Conservation (phyloP, 2,329 filamentous ascomycete species). For the Beauveria medogensis region DNA sequence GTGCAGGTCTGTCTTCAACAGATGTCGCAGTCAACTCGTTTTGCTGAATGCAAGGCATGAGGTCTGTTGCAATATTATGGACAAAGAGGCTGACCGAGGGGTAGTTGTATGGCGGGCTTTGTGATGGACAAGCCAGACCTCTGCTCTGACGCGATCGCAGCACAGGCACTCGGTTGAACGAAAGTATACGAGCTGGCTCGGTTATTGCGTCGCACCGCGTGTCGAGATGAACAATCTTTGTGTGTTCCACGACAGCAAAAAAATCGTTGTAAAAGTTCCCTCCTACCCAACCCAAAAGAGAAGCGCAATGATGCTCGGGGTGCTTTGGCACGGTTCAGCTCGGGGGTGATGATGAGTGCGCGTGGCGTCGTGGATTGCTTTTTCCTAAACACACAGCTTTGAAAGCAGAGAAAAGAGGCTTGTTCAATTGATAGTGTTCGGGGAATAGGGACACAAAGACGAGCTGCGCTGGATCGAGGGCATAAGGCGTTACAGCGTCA, state of each 20-base stretch:
- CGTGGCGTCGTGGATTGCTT: not conserved
- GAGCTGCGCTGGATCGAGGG: not conserved
- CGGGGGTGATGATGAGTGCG: not conserved
- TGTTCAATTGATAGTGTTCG: not conserved
- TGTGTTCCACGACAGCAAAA: not conserved
- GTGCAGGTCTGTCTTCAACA: conserved; percentile 3
- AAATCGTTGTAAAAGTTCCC: not conserved
- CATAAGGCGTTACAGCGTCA: not conserved
- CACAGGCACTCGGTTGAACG: not conserved
- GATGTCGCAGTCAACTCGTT: conserved; percentile 1
- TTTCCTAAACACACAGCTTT: not conserved
- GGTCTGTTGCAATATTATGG: not conserved
- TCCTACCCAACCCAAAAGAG: conserved; percentile 5
- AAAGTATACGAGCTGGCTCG: conserved; percentile 6
- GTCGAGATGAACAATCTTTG: not conserved
- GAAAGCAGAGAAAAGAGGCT: not conserved
- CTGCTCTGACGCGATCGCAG: not conserved
- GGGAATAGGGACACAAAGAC: not conserved
- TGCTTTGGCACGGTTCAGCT: not conserved
- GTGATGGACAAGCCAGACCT: not conserved
- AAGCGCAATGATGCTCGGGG: not conserved
- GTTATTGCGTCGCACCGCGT: conserved; percentile 7
- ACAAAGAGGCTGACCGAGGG: not conserved
- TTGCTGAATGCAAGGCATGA: conserved; percentile 5
- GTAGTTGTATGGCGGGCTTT: not conserved